Base-by-base conservation (phyloP, 2,329 filamentous ascomycete species). In the Ophiostoma sp. region DNA sequence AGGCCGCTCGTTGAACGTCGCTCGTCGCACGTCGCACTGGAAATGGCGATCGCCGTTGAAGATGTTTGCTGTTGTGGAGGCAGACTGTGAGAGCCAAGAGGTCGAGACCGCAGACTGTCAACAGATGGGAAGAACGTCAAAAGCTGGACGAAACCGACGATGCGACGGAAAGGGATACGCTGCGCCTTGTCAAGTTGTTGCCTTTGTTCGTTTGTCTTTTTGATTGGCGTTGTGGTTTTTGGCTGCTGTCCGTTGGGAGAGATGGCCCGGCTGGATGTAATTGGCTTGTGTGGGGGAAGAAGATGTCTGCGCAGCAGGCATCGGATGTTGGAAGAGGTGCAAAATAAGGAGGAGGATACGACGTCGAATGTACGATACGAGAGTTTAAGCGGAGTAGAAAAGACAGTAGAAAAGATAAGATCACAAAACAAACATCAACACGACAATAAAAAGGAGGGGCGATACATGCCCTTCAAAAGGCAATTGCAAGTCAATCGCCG, bases 291-390 rank as follows among this genome's bases (percentile, higher is more conserved):
- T 39, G 22, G 59, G 22, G 33, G 33, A 42, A 19, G 59, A 6
- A n/a, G 31, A 64, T 63, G n/a, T 64, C 59, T 64, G 33, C 59
- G 36, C 59, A 64, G 59, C 59, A 63, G 59, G 59, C 59, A 22
- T 64, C 17, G 8, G n/a, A 39, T 63, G 59, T 19, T n/a, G 17
- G 31, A 9, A 61, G 31, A 22, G 28, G 25, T 31, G 25, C n/a
- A n/a, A n/a, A n/a, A n/a, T n/a, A 5, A 57, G 22, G 28, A 28
- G 22, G 28, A 17, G 25, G 31, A 31, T 64, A 22, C 36, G 59
- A 17, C 36, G 33, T 15, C 11, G 55, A 57, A 33, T 33, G 33
- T 25, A 33, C 59, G n/a, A 64, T 55, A 25, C 22, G 22, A 17
- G 59, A 25, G 59, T 15, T 64, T 42, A 25, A 25, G 17, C 8